Base-by-base conservation (phyloP, 371 early-diverging fungal species). In the Batrachochytrium dendrobatidis region DNA sequence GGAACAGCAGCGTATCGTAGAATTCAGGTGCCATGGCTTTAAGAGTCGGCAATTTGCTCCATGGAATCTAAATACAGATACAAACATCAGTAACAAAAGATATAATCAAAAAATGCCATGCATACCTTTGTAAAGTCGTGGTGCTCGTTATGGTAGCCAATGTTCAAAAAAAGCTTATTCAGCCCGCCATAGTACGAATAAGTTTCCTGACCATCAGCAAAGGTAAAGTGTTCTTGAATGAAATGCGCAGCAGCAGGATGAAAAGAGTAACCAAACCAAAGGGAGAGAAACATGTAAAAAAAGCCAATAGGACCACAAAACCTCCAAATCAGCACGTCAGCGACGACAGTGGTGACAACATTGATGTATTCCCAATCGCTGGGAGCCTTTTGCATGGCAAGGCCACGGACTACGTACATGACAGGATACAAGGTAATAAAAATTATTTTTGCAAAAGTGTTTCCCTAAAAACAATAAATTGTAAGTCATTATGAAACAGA, bases 211-310 rank as follows among this genome's bases (percentile, higher is more conserved):
- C 94, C 97, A 63, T 92, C 88, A 51, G 82, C 86, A 79, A 92
- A 94, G 25, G 92, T 92, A 69, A 92, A 98, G 75, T 98, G 97
- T 78, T 98, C 98, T 75, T 93, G 94, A 64, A 98, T 88, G 59
- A 96, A 94, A 69, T 98, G 98, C 22, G 92, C 97, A 3, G 96
- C 95, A 29, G 88, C 91, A 17, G 96, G 96, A 73, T 98, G 97
- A 28, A 94, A 70, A 28, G 90, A 86, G 68, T 89, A 94, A 33
- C 95, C 95, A 53, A 94, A 80, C 77, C 86, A 88, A 32, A 93
- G 82, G 17, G 89, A 88, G 22, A 85, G 60, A 59, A 83, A 74
- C 22, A 94, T 72, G 69, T 94, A 98, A 20, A 68, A 46, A 26
- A 91, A 64, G 2, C 88, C 90, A 55, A 77, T 69, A 54, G 68